These are phyloP conservation scores for Acarospora socialis DNA, from an alignment of 2,329 filamentous ascomycete species.

Conservation along the genomic window DNA sequence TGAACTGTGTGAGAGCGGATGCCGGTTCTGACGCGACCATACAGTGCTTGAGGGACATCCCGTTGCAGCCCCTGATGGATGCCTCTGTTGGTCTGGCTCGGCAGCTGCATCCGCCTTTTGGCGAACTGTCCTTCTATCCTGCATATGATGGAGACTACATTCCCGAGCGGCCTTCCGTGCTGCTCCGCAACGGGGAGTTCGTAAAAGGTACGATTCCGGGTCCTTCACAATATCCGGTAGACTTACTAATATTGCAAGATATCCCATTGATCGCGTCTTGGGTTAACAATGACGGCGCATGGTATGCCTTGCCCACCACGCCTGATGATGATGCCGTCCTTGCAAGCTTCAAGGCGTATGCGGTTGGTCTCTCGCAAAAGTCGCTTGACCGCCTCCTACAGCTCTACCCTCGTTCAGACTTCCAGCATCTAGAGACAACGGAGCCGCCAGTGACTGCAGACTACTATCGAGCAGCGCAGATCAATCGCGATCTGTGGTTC, in stretches of 20 bases:
- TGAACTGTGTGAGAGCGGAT: slow-evolving; percentile 1
- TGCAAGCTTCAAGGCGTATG: slow-evolving; percentile 1
- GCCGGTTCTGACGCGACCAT: slow-evolving; percentile 3
- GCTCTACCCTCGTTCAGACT: slow-evolving; percentile 6
- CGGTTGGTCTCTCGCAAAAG: slow-evolving; percentile 1
- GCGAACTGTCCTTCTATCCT: slow-evolving; percentile 6
- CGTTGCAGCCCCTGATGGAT: slow-evolving; percentile 1
- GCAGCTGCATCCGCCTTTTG: slow-evolving; percentile 2
- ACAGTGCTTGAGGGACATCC: slow-evolving; percentile 4
- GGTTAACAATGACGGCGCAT: slow-evolving; percentile 7
- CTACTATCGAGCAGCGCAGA: slow-evolving; percentile 23
- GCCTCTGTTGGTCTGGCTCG: slow-evolving; percentile 3
- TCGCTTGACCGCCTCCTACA: slow-evolving; percentile 1
- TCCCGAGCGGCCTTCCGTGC: slow-evolving; percentile 1
- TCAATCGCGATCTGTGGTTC: slow-evolving; percentile 22
- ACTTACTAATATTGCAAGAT: not conserved
- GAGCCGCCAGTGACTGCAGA: slow-evolving; percentile 11
- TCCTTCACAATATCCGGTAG: not conserved
- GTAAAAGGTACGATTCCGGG: slow-evolving; percentile 6
- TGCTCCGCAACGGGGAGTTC: slow-evolving; percentile 6
- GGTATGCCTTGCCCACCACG: slow-evolving; percentile 4
- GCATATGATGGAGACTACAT: slow-evolving; percentile 6
- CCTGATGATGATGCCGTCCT: slow-evolving; percentile 1
- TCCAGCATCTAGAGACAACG: not conserved
- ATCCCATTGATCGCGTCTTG: slow-evolving; percentile 5